Percentiles rank a stretch among this genome's conserved stretches.
Evolutionary conservation across 2,329 filamentous ascomycete species (phyloP).

Genomic region (Mycosphaerella sp.): DNA sequence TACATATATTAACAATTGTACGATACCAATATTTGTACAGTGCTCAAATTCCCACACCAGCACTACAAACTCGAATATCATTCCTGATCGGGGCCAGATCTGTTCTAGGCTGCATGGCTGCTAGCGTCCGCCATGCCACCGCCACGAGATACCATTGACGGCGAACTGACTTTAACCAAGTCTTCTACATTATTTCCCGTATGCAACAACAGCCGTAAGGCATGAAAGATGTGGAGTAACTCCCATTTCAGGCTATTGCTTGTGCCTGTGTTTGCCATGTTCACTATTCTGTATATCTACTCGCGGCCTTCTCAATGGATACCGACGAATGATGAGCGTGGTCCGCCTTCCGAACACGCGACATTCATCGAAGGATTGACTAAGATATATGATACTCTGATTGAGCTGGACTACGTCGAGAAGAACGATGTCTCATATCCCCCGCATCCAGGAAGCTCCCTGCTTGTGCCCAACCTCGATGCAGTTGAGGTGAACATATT

Average conservation of each 20-base stretch:
- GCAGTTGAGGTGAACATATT: neutral
- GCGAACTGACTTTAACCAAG: neutral
- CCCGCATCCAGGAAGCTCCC: neutral
- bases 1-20: slow-evolving; percentile 10
- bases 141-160: neutral
- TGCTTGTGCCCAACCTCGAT: neutral
- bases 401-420: neutral
- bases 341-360: neutral
- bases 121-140: neutral
- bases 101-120: neutral
- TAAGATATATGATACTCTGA: neutral
- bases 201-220: neutral
- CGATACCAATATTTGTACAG: neutral
- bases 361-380: neutral
- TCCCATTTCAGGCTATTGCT: too few relatives aligned
- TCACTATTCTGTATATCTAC: neutral
- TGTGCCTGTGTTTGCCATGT: too few relatives aligned
- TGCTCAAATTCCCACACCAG: neutral
- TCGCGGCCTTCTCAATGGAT: neutral
- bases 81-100: neutral
- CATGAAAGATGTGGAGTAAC: too few relatives aligned
- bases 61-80: neutral
- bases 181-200: neutral
- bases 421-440: neutral
- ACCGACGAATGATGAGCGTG: neutral